A percentile compares a stretch with the other conserved stretches of the same genome.
Conservation (phyloP, 2,329 filamentous ascomycete species). For the Neofusicoccum ribis region DNA sequence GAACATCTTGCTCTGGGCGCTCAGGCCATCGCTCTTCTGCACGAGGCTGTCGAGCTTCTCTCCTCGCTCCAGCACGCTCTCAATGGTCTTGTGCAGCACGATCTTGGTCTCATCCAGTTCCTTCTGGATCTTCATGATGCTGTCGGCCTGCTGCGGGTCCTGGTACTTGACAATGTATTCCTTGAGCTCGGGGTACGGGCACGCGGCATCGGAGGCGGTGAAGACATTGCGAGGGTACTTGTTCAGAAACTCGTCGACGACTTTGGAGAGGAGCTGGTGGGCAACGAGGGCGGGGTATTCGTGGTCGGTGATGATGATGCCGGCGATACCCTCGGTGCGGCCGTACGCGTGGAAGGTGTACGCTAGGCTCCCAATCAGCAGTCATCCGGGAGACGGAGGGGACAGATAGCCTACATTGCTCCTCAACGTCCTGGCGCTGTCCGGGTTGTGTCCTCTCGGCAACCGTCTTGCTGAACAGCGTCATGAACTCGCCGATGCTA, state of each 20-base stretch:
- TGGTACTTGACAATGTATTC: conserved; percentile 80
- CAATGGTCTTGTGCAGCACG: conserved; percentile 94
- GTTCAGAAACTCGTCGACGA: conserved; percentile 82
- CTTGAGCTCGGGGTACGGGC: conserved; percentile 72
- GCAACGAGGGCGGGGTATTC: conserved; percentile 70
- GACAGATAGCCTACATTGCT: conserved; percentile 59
- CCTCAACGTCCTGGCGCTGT: conserved; percentile 80
- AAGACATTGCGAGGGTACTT: conserved; percentile 72
- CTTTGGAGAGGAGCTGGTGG: conserved; percentile 82
- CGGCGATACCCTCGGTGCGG: conserved; percentile 48
- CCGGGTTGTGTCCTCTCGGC: conserved; percentile 82
- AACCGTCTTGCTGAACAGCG: conserved; percentile 81
- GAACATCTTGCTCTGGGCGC: conserved; percentile 95
- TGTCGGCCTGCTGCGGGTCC: conserved; percentile 85
- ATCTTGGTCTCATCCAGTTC: conserved; percentile 98
- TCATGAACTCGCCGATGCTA: conserved; percentile 71
- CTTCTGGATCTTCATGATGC: conserved; percentile 92
- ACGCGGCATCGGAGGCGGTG: conserved; percentile 51
- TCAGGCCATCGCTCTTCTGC: conserved; percentile 87
- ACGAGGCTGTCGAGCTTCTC: conserved; percentile 97
- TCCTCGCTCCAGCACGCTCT: conserved; percentile 81
- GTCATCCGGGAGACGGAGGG: neutral
- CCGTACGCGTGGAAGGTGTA: conserved; percentile 60
- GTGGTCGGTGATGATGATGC: conserved; percentile 49
- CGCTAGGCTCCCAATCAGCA: conserved; percentile 40